Evolutionary conservation across 805 yeast species (phyloP).

Genomic region (Saturnispora silvae): DNA sequence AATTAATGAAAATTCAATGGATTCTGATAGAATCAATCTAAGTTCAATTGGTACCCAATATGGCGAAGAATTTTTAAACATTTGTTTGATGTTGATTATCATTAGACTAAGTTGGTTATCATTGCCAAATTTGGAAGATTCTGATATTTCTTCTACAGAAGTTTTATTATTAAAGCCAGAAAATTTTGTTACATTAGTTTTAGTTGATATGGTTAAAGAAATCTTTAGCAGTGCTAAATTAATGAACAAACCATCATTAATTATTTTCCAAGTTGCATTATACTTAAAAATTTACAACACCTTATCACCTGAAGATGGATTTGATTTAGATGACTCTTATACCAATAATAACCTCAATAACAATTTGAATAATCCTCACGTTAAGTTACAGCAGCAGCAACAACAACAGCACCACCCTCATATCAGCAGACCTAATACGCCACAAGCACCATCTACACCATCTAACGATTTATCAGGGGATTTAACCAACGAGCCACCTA

Average conservation of each 20-base stretch:
- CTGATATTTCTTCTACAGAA: conserved; percentile 24
- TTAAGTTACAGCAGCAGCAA: neutral
- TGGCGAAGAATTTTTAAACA: conserved; percentile 34
- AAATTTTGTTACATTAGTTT: conserved; percentile 30
- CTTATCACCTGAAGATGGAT: conserved; percentile 48
- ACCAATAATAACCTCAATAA: conserved; percentile 23
- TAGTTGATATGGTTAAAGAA: conserved; percentile 36
- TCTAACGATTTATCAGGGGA: conserved; percentile 29
- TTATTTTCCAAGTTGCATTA: conserved; percentile 49
- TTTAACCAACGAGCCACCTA: conserved; percentile 25
- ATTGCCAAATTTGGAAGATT: conserved; percentile 30
- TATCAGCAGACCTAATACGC: neutral
- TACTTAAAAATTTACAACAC: conserved; percentile 45
- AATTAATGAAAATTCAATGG: conserved; percentile 32
- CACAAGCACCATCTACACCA: conserved; percentile 14
- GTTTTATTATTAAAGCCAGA: conserved; percentile 29
- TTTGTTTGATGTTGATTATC: conserved; percentile 43
- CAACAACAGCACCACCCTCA: neutral
- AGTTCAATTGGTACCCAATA: conserved; percentile 27
- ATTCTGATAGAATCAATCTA: conserved; percentile 20
- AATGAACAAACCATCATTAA: conserved; percentile 34
- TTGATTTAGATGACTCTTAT: conserved; percentile 32
- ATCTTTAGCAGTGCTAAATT: conserved; percentile 33
- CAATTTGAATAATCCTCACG: conserved; percentile 11
- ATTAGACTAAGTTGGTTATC: conserved; percentile 48